A percentile compares a stretch with the other conserved stretches of the same genome.
phyloP scores from a whole-genome alignment of 495 filamentous ascomycete genomes.

The Lophiostoma macrostomum region DNA sequence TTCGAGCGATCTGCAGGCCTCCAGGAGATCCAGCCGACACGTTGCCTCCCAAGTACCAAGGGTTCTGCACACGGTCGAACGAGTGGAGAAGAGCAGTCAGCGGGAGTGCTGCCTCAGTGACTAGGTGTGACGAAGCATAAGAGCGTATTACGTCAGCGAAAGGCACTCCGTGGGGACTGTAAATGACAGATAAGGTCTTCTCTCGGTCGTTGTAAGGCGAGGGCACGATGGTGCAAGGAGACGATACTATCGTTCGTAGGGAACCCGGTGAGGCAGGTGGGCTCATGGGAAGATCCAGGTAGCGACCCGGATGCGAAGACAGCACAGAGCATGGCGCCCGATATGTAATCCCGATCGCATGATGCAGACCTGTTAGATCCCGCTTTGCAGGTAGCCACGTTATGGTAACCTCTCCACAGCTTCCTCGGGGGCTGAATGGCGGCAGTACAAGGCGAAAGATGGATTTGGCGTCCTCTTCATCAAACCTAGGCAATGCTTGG shows the following conservation, averaged over 20 bases:
- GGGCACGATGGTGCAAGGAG: constrained; percentile 26
- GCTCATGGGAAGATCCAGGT: constrained; percentile 32
- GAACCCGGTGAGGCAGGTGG: constrained; percentile 35
- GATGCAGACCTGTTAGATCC: constrained; percentile 61
- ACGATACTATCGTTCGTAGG: constrained; percentile 22
- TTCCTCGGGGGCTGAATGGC: constrained; percentile 44
- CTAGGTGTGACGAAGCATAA: constrained; percentile 57
- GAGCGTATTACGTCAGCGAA: constrained; percentile 47
- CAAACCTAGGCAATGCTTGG: constrained; percentile 51
- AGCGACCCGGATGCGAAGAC: constrained; percentile 30
- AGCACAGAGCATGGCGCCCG: constrained; percentile 49
- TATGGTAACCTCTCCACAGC: constrained; percentile 61
- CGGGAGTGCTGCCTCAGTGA: constrained; percentile 56
- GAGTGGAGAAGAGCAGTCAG: constrained; percentile 62
- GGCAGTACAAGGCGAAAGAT: constrained; percentile 51
- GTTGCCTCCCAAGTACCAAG: constrained; percentile 65
- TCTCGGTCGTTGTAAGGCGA: constrained; percentile 31
- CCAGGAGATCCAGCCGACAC: constrained; percentile 56
- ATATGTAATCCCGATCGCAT: constrained; percentile 69
- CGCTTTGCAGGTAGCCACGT: constrained; percentile 59
- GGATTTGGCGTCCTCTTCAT: constrained; percentile 42
- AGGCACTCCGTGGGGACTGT: constrained; percentile 58
- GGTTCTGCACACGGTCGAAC: constrained; percentile 57
- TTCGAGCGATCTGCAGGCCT: constrained; percentile 56
- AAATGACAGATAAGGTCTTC: constrained; percentile 54